A percentile compares a stretch with the other conserved stretches of the same genome.
These are phyloP conservation scores for Vachellia collinsii DNA, from an alignment of 306 rosid genomes.

Conservation along the genomic window DNA sequence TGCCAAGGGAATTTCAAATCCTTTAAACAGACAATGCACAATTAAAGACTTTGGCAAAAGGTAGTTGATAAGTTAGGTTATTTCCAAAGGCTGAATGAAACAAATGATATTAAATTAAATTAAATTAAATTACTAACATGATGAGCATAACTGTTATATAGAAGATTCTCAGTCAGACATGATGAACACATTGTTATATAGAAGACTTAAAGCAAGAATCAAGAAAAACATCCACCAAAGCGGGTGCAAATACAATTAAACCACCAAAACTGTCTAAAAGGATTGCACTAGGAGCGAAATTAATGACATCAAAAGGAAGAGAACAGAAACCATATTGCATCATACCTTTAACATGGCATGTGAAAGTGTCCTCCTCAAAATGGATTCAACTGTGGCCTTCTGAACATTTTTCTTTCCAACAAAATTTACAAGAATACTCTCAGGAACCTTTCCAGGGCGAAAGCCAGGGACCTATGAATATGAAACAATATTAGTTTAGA, in stretches of 20 bases:
- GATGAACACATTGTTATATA: neutral
- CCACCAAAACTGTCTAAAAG: neutral
- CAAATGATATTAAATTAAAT: no score
- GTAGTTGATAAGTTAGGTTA: neutral
- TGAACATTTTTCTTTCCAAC: constrained; percentile 72
- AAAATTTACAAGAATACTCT: constrained; percentile 61
- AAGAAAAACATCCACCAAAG: constrained; percentile 2
- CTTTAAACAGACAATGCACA: constrained; percentile 1
- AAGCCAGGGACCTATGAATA: constrained; percentile 81
- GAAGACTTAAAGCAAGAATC: constrained; percentile 24
- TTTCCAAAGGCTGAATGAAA: constrained; percentile 5
- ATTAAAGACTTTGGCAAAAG: constrained; percentile 22
- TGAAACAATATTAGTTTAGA: constrained; percentile 29
- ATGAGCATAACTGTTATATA: neutral
- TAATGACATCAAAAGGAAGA: neutral
- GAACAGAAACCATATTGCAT: constrained; percentile 29
- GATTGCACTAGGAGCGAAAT: constrained; percentile 13
- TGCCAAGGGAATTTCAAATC: constrained; percentile 11
- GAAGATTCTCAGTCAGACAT: constrained; percentile 6
- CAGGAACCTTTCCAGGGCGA: constrained; percentile 86
- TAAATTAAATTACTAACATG: neutral
- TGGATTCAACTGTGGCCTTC: constrained; percentile 82
- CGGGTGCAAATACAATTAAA: constrained; percentile 9
- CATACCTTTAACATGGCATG: constrained; percentile 81
- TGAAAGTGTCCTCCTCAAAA: constrained; percentile 87